A percentile compares a stretch with the other conserved stretches of the same genome.
phyloP scores from a whole-genome alignment of 352 stramenopile species.

The Lagenidium sp. region DNA sequence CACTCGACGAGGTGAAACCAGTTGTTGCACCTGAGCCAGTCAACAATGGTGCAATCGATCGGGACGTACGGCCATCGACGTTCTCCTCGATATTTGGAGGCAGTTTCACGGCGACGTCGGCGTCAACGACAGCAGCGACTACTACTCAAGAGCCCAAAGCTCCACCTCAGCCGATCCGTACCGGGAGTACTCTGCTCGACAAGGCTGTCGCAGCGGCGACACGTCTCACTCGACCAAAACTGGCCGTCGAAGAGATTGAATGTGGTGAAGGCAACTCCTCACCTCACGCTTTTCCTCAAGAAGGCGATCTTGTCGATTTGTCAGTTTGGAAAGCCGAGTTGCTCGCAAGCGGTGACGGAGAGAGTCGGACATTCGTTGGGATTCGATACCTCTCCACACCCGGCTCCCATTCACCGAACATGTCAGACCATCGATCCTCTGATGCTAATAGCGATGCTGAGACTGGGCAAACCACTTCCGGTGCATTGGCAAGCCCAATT shows the following conservation, averaged over 20 bases:
- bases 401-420: neutral
- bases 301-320: constrained; percentile 17
- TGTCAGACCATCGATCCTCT: constrained; percentile 13
- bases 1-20: constrained; percentile 1
- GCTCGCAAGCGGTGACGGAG: no score
- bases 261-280: constrained; percentile 7
- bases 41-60: neutral
- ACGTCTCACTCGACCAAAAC: constrained; percentile 6
- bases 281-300: constrained; percentile 5
- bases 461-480: no score
- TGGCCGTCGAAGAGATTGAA: constrained; percentile 3
- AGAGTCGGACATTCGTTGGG: constrained; percentile 5
- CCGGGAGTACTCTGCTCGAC: constrained; percentile 62
- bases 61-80: constrained; percentile 4
- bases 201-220: constrained; percentile 59
- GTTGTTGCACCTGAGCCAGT: neutral
- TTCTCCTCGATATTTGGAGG: constrained; percentile 18
- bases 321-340: constrained; percentile 14
- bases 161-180: constrained; percentile 22
- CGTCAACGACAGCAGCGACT: neutral
- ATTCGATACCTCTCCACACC: constrained; percentile 19
- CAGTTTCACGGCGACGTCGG: constrained; percentile 9
- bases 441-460: constrained; percentile 8
- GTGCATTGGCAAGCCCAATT: no score
- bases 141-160: neutral